phyloP scores from a whole-genome alignment of 139 green algal genomes.

The Micromonas pusilla region DNA sequence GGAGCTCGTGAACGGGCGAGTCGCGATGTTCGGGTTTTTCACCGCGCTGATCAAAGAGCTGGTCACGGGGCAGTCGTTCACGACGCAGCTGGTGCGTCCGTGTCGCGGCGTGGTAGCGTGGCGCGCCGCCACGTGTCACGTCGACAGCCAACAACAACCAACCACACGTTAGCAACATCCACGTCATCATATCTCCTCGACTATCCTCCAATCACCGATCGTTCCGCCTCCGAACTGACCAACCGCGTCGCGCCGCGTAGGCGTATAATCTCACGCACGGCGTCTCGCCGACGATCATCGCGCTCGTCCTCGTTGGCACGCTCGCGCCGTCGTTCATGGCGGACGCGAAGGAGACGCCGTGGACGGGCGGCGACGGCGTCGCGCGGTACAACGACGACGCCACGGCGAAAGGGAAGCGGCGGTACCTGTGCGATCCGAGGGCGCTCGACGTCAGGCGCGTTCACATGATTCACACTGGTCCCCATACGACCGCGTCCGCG shows the following conservation, averaged over 20 bases:
- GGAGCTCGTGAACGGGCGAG: constrained; percentile 66
- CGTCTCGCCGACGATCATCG: not conserved
- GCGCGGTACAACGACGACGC: not conserved
- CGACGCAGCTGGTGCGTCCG: constrained; percentile 47
- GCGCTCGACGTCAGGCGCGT: too few relatives aligned
- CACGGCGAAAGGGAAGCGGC: not conserved
- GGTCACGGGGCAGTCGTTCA: constrained; percentile 41
- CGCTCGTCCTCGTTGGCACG: not conserved
- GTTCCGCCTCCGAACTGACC: too few relatives aligned
- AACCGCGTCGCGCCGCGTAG: too few relatives aligned
- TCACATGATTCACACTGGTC: too few relatives aligned
- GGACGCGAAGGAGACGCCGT: constrained; percentile 17
- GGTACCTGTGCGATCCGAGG: not conserved
- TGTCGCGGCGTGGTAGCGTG: too few relatives aligned
- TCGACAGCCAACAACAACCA: too few relatives aligned
- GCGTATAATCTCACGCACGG: constrained; percentile 33
- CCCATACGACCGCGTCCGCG: too few relatives aligned
- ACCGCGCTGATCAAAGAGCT: constrained; percentile 45
- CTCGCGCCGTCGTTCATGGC: not conserved
- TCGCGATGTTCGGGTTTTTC: constrained; percentile 73
- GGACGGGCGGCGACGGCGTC: not conserved
- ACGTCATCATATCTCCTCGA: too few relatives aligned
- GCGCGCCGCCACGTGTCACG: too few relatives aligned
- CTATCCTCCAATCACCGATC: too few relatives aligned
- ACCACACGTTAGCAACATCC: too few relatives aligned